Conservation (phyloP, 176 grass and related monocot species). For the Bothriochloa decipiens region DNA sequence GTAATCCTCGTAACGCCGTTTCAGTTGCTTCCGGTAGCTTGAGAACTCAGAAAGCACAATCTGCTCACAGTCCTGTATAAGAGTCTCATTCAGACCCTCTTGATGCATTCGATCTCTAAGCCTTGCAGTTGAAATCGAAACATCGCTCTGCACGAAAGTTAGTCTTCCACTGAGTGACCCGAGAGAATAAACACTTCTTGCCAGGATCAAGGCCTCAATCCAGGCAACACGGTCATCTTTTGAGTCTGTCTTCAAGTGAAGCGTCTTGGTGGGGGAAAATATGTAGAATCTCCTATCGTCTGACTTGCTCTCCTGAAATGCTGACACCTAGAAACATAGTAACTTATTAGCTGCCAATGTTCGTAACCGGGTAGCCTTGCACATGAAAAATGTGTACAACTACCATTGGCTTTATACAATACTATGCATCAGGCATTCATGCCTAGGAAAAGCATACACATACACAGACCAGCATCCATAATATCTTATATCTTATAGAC, state of each 20-base stretch:
- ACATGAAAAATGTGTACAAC: conserved; percentile 10
- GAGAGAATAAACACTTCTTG: conserved; percentile 69
- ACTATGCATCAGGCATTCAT: conserved; percentile 13
- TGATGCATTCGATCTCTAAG: conserved; percentile 60
- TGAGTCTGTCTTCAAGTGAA: conserved; percentile 68
- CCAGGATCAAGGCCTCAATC: conserved; percentile 69
- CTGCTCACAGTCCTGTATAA: conserved; percentile 76
- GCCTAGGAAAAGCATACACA: conserved; percentile 17
- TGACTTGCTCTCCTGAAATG: conserved; percentile 78
- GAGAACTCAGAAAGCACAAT: conserved; percentile 71
- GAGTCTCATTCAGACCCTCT: conserved; percentile 63
- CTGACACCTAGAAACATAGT: conserved; percentile 61
- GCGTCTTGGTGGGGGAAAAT: conserved; percentile 79
- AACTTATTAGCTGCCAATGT: conserved; percentile 29
- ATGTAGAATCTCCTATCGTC: conserved; percentile 86
- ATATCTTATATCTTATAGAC: neutral
- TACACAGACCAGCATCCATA: conserved; percentile 8
- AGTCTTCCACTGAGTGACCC: conserved; percentile 63
- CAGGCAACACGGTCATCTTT: conserved; percentile 69
- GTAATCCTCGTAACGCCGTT: conserved; percentile 58
- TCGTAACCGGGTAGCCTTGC: conserved; percentile 11
- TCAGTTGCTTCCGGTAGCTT: conserved; percentile 61
- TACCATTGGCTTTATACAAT: neutral
- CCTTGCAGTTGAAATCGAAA: conserved; percentile 61
- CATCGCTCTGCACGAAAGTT: conserved; percentile 56